Conservation (phyloP, 768 basidiomycete genomes). For the Rhizopogon vulgaris region DNA sequence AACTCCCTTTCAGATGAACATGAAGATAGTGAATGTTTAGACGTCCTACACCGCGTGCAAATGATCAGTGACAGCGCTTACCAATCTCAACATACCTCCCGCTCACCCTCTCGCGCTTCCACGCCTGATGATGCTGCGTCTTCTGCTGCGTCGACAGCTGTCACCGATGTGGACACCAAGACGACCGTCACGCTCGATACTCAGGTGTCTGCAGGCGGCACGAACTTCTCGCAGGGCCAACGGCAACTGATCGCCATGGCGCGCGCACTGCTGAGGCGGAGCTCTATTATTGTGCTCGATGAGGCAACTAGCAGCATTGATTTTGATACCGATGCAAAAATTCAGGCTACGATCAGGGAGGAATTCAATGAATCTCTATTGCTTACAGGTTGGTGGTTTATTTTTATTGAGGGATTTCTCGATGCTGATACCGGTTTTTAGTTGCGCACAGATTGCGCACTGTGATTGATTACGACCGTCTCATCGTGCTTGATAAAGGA, state of each 20-base stretch:
- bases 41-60: constrained; percentile 77
- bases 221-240: constrained; percentile 92
- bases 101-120: constrained; percentile 37
- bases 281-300: constrained; percentile 71
- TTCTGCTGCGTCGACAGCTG: constrained; percentile 32
- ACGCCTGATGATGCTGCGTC: constrained; percentile 39
- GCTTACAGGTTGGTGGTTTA: constrained; percentile 50
- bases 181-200: constrained; percentile 62
- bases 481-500: constrained; percentile 66
- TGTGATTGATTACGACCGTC: constrained; percentile 74
- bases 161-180: constrained; percentile 53
- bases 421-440: constrained; percentile 5
- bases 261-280: constrained; percentile 66
- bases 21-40: constrained; percentile 70
- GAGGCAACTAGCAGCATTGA: constrained; percentile 86
- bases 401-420: background rate
- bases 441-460: constrained; percentile 72
- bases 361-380: constrained; percentile 75
- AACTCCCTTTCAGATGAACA: constrained; percentile 50
- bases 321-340: constrained; percentile 84
- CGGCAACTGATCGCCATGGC: constrained; percentile 86
- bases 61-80: constrained; percentile 52
- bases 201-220: constrained; percentile 77
- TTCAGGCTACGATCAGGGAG: constrained; percentile 80
- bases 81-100: constrained; percentile 46